A percentile compares a stretch with the other conserved stretches of the same genome.
phyloP scores from a whole-genome alignment of 192 early-diverging fungal genomes.

The Gryganskiella cystojenkinii region DNA sequence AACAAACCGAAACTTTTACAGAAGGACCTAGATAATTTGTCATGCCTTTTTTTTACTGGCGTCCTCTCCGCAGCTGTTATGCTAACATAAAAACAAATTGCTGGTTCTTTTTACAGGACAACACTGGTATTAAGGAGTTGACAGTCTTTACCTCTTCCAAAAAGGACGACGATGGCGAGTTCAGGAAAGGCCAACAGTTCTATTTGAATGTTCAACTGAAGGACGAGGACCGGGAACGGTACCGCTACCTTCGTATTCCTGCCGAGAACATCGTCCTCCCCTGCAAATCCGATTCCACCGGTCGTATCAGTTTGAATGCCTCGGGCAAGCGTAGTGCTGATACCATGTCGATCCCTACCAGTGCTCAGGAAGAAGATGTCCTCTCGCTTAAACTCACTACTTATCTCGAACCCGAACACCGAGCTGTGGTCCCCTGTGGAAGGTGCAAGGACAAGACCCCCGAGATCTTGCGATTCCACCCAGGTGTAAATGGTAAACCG shows the following conservation, averaged over 20 bases:
- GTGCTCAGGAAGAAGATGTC: conserved; percentile 46
- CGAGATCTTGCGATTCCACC: conserved; percentile 47
- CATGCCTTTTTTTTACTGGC: too few species aligned
- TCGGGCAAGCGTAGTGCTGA: conserved; percentile 45
- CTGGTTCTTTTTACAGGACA: conserved; percentile 18
- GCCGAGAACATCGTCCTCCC: conserved; percentile 51
- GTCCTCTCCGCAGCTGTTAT: too few species aligned
- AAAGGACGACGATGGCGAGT: conserved; percentile 51
- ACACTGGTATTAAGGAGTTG: conserved; percentile 21
- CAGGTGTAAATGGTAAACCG: conserved; percentile 52
- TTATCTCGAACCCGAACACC: conserved; percentile 45
- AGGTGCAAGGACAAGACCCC: conserved; percentile 52
- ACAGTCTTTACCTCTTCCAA: conserved; percentile 50
- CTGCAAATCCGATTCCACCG: conserved; percentile 32
- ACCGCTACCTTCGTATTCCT: conserved; percentile 42
- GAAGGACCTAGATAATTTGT: too few species aligned
- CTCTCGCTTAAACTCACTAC: conserved; percentile 39
- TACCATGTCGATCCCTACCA: conserved; percentile 34
- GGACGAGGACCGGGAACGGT: conserved; percentile 35
- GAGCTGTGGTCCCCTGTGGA: conserved; percentile 49
- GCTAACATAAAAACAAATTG: too few species aligned
- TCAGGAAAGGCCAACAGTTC: conserved; percentile 54
- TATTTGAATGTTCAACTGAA: conserved; percentile 47
- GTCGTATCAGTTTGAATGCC: conserved; percentile 37
- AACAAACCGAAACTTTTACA: neutral